These are phyloP conservation scores for Phytomonas sp. DNA, from an alignment of 208 protist genomes.

Conservation along the genomic window DNA sequence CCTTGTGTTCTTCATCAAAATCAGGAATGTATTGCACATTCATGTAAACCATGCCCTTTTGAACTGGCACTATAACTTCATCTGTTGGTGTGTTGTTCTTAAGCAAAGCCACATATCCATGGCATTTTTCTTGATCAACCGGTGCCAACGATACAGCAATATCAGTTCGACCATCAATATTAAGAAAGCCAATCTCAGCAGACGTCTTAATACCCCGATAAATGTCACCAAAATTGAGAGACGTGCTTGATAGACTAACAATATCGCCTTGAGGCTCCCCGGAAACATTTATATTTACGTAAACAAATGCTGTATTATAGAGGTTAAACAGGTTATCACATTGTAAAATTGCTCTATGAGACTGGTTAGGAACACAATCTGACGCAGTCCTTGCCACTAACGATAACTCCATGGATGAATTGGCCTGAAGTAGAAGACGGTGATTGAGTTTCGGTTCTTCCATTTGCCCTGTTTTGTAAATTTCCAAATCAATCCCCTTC, in stretches of 20 bases:
- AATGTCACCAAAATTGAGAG: slow-evolving; percentile 72
- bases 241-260: slow-evolving; percentile 37
- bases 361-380: slow-evolving; percentile 14
- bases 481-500: slow-evolving; percentile 45
- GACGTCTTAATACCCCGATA: slow-evolving; percentile 56
- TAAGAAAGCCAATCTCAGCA: slow-evolving; percentile 30
- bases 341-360: slow-evolving; percentile 58
- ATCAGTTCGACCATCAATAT: slow-evolving; percentile 43
- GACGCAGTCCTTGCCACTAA: slow-evolving; percentile 53
- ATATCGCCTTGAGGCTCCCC: slow-evolving; percentile 57
- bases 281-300: slow-evolving; percentile 60
- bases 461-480: slow-evolving; percentile 73
- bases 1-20: slow-evolving; percentile 41
- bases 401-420: slow-evolving; percentile 70
- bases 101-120: slow-evolving; percentile 46
- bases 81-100: slow-evolving; percentile 38
- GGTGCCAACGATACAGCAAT: slow-evolving; percentile 37
- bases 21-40: slow-evolving; percentile 52
- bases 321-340: slow-evolving; percentile 76
- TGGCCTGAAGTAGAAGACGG: slow-evolving; percentile 43
- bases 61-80: slow-evolving; percentile 37
- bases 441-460: slow-evolving; percentile 67
- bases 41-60: slow-evolving; percentile 32
- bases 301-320: slow-evolving; percentile 53
- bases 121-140: slow-evolving; percentile 33